Evolutionary conservation across 371 early-diverging fungal species (phyloP).

Genomic region (Coemansia sp.): DNA sequence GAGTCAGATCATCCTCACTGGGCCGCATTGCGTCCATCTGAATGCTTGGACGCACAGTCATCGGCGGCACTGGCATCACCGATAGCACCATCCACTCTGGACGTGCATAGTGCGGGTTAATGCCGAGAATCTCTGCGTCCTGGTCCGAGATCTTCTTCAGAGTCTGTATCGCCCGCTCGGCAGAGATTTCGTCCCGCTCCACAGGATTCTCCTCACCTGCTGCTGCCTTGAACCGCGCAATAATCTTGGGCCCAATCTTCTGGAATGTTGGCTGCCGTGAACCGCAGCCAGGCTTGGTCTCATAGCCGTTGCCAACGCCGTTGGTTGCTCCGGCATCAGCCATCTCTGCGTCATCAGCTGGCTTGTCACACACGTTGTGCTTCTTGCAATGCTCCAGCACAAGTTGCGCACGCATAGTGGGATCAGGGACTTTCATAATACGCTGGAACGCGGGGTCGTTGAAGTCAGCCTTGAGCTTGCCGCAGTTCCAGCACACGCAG

Average conservation of each 20-base stretch:
- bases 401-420: slow-evolving; percentile 75
- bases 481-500: slow-evolving; percentile 98
- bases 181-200: slow-evolving; percentile 75
- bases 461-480: slow-evolving; percentile 90
- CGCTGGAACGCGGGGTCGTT: slow-evolving; percentile 67
- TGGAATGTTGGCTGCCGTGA: slow-evolving; percentile 88
- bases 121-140: slow-evolving; percentile 89
- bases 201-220: slow-evolving; percentile 55
- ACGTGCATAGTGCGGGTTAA: slow-evolving; percentile 89
- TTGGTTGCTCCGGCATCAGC: slow-evolving; percentile 4
- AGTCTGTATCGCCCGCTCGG: slow-evolving; percentile 81
- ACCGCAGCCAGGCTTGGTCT: slow-evolving; percentile 90
- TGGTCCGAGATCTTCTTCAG: slow-evolving; percentile 90
- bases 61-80: slow-evolving; percentile 96
- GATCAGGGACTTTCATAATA: slow-evolving; percentile 71
- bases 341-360: slow-evolving; percentile 56
- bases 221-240: slow-evolving; percentile 65
- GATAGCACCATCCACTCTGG: slow-evolving; percentile 99
- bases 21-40: slow-evolving; percentile 92
- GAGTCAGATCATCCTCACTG: slow-evolving; percentile 99
- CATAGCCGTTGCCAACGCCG: slow-evolving; percentile 12
- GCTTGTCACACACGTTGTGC: slow-evolving; percentile 86
- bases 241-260: slow-evolving; percentile 87
- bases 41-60: slow-evolving; percentile 98
- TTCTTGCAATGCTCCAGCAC: slow-evolving; percentile 94